phyloP scores from a whole-genome alignment of 208 protist genomes.

The Leishmania tropica region DNA sequence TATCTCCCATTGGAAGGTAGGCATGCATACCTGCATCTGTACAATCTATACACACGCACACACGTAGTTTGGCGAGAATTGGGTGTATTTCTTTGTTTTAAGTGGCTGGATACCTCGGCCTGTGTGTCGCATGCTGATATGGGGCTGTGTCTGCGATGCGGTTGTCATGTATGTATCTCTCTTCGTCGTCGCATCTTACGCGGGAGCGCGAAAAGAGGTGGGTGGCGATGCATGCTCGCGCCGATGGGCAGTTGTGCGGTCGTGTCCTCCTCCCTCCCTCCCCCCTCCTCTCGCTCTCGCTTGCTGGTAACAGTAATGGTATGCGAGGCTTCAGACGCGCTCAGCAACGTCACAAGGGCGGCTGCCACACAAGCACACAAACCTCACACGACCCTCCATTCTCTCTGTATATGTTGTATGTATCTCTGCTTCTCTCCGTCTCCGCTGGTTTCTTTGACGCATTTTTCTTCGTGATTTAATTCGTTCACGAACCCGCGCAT shows the following conservation, averaged over 20 bases:
- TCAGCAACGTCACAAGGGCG: no score
- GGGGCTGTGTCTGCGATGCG: neutral
- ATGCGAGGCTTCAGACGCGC: no score
- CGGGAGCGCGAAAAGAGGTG: neutral
- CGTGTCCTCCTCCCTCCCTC: neutral
- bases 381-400: neutral
- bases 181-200: neutral
- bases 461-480: neutral
- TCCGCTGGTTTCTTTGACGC: neutral
- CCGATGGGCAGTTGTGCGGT: neutral
- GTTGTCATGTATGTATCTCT: neutral
- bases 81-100: neutral
- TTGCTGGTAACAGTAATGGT: neutral
- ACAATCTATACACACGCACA: neutral
- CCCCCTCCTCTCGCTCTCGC: neutral
- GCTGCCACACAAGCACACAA: neutral
- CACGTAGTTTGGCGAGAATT: neutral
- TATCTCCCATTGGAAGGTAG: neutral
- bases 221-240: neutral
- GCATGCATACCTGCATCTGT: neutral
- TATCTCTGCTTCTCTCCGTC: conserved; percentile 9
- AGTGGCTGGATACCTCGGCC: neutral
- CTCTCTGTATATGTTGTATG: neutral
- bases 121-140: neutral
- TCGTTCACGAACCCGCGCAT: neutral